Conservation (phyloP, 129 eudicot species). For the Centrapalus pauciflorus region DNA sequence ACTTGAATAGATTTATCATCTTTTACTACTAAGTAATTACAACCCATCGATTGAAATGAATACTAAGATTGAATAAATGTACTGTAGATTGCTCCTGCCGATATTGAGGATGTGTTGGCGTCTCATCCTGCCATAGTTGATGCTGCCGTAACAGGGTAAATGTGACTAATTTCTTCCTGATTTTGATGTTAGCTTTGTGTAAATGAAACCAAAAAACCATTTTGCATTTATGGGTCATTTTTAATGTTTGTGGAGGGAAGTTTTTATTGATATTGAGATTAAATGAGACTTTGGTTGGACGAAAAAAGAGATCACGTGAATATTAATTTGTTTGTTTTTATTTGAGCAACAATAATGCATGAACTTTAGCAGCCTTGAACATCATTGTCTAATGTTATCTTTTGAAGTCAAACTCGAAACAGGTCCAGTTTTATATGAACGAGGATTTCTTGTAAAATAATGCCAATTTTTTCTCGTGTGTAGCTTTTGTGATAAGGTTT, state of each 20-base stretch:
- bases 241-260: no score
- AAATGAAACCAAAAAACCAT: not conserved
- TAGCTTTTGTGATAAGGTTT: not conserved
- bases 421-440: not conserved
- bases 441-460: not conserved
- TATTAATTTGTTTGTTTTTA: not conserved
- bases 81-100: conserved; percentile 91
- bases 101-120: conserved; percentile 65
- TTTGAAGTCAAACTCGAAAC: not conserved
- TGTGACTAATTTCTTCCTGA: not conserved
- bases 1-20: not conserved
- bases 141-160: conserved; percentile 86
- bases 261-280: no score
- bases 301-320: not conserved
- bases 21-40: not conserved
- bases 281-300: not conserved
- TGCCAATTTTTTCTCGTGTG: not conserved
- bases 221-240: conserved; percentile 6
- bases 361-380: not conserved
- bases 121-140: conserved; percentile 80
- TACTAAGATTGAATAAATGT: not conserved
- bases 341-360: not conserved
- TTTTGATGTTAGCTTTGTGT: not conserved
- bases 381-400: not conserved
- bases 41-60: not conserved